Evolutionary conservation across 2,329 filamentous ascomycete species (phyloP).

Genomic region (Diaporthe caulivora): DNA sequence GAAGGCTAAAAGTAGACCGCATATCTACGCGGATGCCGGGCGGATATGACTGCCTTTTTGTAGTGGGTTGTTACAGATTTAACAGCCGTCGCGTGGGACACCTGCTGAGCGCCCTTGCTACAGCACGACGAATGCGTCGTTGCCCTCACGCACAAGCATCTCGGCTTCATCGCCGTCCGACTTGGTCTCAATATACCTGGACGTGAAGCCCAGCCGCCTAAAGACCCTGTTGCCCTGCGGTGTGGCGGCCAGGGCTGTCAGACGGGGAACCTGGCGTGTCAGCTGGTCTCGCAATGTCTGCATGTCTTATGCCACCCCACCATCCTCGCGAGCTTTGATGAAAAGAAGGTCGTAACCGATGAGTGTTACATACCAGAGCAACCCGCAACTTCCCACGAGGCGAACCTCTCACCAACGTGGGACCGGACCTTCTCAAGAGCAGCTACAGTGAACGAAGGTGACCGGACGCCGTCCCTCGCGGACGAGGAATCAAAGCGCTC

Average conservation of each 20-base stretch:
- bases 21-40: background rate
- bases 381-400: slow-evolving; percentile 21
- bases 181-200: slow-evolving; percentile 19
- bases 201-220: slow-evolving; percentile 30
- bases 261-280: background rate
- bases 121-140: background rate
- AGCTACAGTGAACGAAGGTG: background rate
- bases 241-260: slow-evolving; percentile 34
- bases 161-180: background rate
- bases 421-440: slow-evolving; percentile 33
- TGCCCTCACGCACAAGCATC: slow-evolving; percentile 33
- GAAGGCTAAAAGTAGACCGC: background rate
- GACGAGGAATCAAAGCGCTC: slow-evolving; percentile 13
- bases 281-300: background rate
- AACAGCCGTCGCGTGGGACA: background rate
- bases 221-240: slow-evolving; percentile 32
- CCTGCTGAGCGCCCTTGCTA: background rate
- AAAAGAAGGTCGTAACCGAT: no score
- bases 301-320: no score
- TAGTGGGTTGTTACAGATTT: background rate
- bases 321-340: background rate
- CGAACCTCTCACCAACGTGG: slow-evolving; percentile 1
- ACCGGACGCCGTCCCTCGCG: background rate
- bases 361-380: slow-evolving; percentile 30
- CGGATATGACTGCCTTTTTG: no score